Conservation (phyloP, 1,284 basidiomycete species). For the Porogramme epimiltina region DNA sequence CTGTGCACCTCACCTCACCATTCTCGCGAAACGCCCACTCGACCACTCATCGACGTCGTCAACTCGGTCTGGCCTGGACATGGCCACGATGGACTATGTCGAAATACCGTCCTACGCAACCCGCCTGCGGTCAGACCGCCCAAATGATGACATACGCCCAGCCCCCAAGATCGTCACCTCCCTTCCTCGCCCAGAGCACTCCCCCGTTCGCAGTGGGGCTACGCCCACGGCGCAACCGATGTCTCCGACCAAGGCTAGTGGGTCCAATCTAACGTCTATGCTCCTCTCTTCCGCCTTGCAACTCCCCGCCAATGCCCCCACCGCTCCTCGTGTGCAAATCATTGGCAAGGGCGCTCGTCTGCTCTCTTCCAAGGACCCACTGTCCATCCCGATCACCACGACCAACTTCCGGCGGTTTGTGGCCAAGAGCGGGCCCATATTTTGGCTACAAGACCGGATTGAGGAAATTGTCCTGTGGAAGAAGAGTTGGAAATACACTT, state of each 20-base stretch:
- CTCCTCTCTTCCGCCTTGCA: slow-evolving; percentile 36
- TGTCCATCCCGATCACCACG: slow-evolving; percentile 72
- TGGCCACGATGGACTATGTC: slow-evolving; percentile 55
- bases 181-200: slow-evolving; percentile 41
- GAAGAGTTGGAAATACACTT: slow-evolving; percentile 64
- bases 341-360: slow-evolving; percentile 34
- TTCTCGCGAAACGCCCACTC: too few species aligned
- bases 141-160: slow-evolving; percentile 36
- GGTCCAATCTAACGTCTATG: slow-evolving; percentile 34
- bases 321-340: slow-evolving; percentile 23
- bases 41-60: too few species aligned
- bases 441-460: slow-evolving; percentile 77
- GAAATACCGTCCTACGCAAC: slow-evolving; percentile 50
- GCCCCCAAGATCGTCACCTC: slow-evolving; percentile 45
- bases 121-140: slow-evolving; percentile 37
- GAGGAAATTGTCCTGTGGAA: slow-evolving; percentile 79
- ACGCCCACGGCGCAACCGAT: slow-evolving; percentile 24
- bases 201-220: slow-evolving; percentile 7
- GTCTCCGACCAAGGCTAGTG: slow-evolving; percentile 20
- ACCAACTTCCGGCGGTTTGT: slow-evolving; percentile 76
- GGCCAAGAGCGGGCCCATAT: slow-evolving; percentile 63
- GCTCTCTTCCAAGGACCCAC: slow-evolving; percentile 56
- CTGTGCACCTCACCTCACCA: too few species aligned
- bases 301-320: slow-evolving; percentile 30
- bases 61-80: background rate